Conservation (phyloP, 1,284 basidiomycete species). For the Boletellus deceptivus region DNA sequence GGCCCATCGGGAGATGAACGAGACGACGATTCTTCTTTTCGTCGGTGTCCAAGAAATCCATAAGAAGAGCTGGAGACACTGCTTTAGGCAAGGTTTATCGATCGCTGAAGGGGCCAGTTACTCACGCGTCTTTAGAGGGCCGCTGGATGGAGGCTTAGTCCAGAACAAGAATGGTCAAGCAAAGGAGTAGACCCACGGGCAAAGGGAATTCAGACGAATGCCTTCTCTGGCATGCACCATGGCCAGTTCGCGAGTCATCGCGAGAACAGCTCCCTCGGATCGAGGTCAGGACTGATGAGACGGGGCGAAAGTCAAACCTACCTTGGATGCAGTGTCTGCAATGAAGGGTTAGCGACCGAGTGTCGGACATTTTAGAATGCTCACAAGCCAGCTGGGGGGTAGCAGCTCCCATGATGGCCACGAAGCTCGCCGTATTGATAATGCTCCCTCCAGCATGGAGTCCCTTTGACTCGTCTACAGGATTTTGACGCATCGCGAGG, state of each 20-base stretch:
- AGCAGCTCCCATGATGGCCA: constrained; percentile 90
- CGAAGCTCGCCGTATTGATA: constrained; percentile 97
- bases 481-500: constrained; percentile 91
- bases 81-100: constrained; percentile 1
- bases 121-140: constrained; percentile 89
- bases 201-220: constrained; percentile 92
- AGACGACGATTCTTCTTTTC: constrained; percentile 92
- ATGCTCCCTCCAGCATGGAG: constrained; percentile 87
- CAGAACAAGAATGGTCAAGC: constrained; percentile 5
- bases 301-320: constrained; percentile 25
- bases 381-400: constrained; percentile 94
- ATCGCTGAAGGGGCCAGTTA: not conserved
- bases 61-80: constrained; percentile 69
- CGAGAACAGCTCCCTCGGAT: constrained; percentile 83
- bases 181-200: constrained; percentile 66
- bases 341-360: constrained; percentile 4
- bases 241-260: constrained; percentile 97
- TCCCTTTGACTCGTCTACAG: constrained; percentile 76
- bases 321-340: constrained; percentile 83
- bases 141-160: constrained; percentile 46
- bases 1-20: constrained; percentile 93
- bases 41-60: constrained; percentile 97
- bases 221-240: constrained; percentile 97
- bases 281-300: constrained; percentile 9
- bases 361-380: constrained; percentile 22